Percentiles rank a stretch among this genome's conserved stretches.
These are phyloP conservation scores for Prunus mongolica DNA, from an alignment of 306 rosid species.

Conservation along the genomic window DNA sequence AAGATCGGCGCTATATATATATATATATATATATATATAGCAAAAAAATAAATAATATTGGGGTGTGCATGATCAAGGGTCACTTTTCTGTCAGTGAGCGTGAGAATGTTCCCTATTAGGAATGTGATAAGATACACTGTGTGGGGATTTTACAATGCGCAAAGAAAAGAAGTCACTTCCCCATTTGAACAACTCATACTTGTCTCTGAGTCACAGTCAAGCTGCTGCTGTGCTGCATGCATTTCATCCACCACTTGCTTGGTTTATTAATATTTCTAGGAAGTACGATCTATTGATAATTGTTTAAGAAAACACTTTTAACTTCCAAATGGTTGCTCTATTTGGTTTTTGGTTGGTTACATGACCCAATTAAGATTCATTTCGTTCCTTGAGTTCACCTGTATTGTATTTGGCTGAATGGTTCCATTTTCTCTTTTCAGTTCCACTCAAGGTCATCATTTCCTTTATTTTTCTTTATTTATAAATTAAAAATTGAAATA, in stretches of 20 bases:
- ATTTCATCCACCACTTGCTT: neutral
- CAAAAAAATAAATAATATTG: neutral
- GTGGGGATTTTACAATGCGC: neutral
- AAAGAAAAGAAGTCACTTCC: neutral
- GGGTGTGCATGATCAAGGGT: slow-evolving; percentile 52
- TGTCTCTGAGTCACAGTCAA: neutral
- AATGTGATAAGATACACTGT: neutral
- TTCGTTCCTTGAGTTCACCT: no score
- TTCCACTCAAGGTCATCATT: no score
- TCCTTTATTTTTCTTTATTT: no score
- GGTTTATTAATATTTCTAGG: neutral
- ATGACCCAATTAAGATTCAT: no score
- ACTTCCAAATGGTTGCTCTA: no score
- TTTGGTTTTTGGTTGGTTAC: no score
- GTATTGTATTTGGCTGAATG: no score
- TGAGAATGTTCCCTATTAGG: slow-evolving; percentile 52
- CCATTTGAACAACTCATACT: neutral
- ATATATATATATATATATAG: neutral
- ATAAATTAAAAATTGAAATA: no score
- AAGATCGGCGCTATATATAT: slow-evolving; percentile 58
- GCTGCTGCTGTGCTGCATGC: neutral
- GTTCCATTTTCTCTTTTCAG: no score
- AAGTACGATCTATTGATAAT: neutral
- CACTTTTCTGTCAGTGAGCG: slow-evolving; percentile 69
- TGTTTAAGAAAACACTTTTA: no score